phyloP scores from a whole-genome alignment of 179 eudicot species.

The Beta corolliflora region DNA sequence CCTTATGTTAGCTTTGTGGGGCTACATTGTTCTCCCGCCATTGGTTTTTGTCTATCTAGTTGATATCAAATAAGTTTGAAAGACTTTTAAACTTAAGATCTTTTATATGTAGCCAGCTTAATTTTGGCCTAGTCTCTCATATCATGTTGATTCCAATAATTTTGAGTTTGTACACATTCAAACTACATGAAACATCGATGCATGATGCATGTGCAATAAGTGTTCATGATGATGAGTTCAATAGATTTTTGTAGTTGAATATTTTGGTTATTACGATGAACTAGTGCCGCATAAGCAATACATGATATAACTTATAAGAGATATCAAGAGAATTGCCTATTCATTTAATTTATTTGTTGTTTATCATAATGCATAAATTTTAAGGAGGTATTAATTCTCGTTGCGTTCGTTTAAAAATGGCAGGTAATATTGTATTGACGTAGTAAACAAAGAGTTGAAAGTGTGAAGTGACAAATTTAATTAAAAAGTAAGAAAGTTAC shows the following conservation, averaged over 20 bases:
- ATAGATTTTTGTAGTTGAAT: not conserved
- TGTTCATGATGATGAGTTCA: not conserved
- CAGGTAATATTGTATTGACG: too few relatives aligned
- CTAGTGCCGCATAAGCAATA: too few relatives aligned
- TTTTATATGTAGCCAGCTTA: constrained; percentile 18
- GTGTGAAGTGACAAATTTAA: too few relatives aligned
- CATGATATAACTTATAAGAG: too few relatives aligned
- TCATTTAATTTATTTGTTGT: too few relatives aligned
- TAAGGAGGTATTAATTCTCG: too few relatives aligned
- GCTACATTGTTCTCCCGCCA: constrained; percentile 20
- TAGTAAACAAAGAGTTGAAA: too few relatives aligned
- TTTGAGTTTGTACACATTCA: not conserved
- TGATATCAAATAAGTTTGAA: not conserved
- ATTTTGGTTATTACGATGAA: not conserved
- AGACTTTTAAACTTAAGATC: not conserved
- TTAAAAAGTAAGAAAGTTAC: too few relatives aligned
- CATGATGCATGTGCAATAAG: constrained; percentile 19
- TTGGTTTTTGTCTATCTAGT: constrained; percentile 5
- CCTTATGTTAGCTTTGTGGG: constrained; percentile 19
- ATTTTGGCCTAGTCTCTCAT: constrained; percentile 8
- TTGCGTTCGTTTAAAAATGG: too few relatives aligned
- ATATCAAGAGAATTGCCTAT: too few relatives aligned
- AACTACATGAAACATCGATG: constrained; percentile 3
- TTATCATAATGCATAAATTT: too few relatives aligned
- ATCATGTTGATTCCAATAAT: constrained; percentile 20